Evolutionary conservation across 371 early-diverging fungal genomes (phyloP).

Genomic region (Mucor racemosus): DNA sequence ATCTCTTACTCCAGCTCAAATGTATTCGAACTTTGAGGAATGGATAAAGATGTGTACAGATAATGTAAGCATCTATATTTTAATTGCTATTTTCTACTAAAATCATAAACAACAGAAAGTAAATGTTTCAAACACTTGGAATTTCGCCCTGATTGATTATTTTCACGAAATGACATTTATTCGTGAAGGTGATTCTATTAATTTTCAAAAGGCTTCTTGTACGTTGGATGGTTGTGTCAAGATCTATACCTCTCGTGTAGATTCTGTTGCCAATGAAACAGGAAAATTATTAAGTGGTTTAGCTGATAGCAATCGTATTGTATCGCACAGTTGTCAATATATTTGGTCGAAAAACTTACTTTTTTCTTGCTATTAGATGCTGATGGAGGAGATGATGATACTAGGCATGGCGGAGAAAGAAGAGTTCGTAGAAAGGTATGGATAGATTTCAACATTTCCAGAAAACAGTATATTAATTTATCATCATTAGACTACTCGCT

Average conservation of each 20-base stretch:
- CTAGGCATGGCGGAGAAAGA: slow-evolving; percentile 49
- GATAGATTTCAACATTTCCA: not conserved
- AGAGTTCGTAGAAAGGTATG: slow-evolving; percentile 41
- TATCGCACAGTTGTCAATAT: not conserved
- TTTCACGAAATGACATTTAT: slow-evolving; percentile 96
- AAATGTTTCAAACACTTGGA: slow-evolving; percentile 97
- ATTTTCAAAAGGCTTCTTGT: slow-evolving; percentile 99
- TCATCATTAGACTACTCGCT: slow-evolving; percentile 36
- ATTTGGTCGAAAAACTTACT: not conserved
- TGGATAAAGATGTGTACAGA: slow-evolving; percentile 98
- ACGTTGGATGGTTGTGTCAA: slow-evolving; percentile 99
- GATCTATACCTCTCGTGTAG: slow-evolving; percentile 98
- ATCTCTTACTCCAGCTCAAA: slow-evolving; percentile 48
- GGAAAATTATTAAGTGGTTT: slow-evolving; percentile 91
- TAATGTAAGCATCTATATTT: slow-evolving; percentile 68
- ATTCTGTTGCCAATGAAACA: slow-evolving; percentile 97
- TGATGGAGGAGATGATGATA: slow-evolving; percentile 56
- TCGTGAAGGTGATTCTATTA: slow-evolving; percentile 95
- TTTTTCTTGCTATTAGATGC: slow-evolving; percentile 17
- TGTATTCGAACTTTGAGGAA: slow-evolving; percentile 84
- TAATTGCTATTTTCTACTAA: not conserved
- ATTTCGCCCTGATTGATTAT: slow-evolving; percentile 97
- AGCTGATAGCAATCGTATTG: slow-evolving; percentile 68
- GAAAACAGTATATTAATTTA: not conserved
- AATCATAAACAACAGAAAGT: slow-evolving; percentile 80